Evolutionary conservation across 768 basidiomycete genomes (phyloP).

Genomic region (Trametopsis cervina): DNA sequence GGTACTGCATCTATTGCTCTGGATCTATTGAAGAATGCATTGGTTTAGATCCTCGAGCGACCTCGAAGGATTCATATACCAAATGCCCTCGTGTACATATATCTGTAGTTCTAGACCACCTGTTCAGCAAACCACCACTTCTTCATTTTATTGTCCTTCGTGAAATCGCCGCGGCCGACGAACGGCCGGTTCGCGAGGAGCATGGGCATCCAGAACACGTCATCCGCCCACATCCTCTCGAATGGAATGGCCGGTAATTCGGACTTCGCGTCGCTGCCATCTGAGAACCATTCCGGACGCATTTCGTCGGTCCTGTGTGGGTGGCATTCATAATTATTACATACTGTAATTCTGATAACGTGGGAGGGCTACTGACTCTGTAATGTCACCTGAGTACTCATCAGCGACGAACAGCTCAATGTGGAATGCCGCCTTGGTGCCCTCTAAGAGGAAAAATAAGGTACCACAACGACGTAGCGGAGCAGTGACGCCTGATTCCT

Average conservation of each 20-base stretch:
- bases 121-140: conserved; percentile 30
- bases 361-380: conserved; percentile 46
- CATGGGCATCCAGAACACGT: conserved; percentile 62
- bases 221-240: conserved; percentile 55
- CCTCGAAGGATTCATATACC: no score
- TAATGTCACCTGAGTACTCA: conserved; percentile 49
- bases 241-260: conserved; percentile 47
- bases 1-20: conserved; percentile 49
- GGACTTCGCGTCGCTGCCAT: conserved; percentile 16
- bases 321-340: background rate
- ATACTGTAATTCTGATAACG: background rate
- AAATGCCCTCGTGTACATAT: no score
- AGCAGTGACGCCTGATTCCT: conserved; percentile 75
- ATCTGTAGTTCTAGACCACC: background rate
- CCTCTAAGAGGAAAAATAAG: conserved; percentile 55
- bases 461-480: conserved; percentile 56
- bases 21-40: conserved; percentile 36
- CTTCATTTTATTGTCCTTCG: conserved; percentile 18
- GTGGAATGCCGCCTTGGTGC: conserved; percentile 53
- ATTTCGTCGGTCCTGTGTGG: conserved; percentile 86
- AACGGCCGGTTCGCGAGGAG: conserved; percentile 38
- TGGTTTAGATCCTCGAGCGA: no score
- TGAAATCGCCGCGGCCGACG: conserved; percentile 43
- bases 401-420: conserved; percentile 69
- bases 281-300: conserved; percentile 74